phyloP scores from a whole-genome alignment of 768 basidiomycete species.

The Tricholoma sp. region DNA sequence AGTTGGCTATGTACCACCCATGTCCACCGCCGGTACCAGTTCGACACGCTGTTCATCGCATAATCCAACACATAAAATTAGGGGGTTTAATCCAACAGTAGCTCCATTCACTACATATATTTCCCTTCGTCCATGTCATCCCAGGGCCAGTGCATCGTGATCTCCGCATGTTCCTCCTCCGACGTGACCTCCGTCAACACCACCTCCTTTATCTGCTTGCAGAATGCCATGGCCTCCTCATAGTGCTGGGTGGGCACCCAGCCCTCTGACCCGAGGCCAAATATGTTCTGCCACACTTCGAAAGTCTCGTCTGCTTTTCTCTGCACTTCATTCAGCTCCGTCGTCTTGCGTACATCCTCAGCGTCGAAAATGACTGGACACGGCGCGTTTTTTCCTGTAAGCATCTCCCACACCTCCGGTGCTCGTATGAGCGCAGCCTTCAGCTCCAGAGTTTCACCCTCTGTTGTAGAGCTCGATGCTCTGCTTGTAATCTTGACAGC shows the following conservation, averaged over 20 bases:
- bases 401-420: constrained; percentile 36
- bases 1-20: too few species aligned
- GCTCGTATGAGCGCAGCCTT: constrained; percentile 41
- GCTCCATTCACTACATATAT: too few species aligned
- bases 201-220: constrained; percentile 29
- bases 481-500: too few species aligned
- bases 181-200: constrained; percentile 22
- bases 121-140: too few species aligned
- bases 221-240: constrained; percentile 29
- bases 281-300: constrained; percentile 19
- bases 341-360: constrained; percentile 38
- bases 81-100: too few species aligned
- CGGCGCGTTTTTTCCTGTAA: constrained; percentile 31
- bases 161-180: constrained; percentile 33
- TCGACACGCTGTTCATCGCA: too few species aligned
- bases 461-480: too few species aligned
- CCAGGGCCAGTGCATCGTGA: constrained; percentile 21
- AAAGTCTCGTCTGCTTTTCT: constrained; percentile 24
- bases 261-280: constrained; percentile 32
- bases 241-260: constrained; percentile 42
- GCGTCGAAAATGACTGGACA: constrained; percentile 44
- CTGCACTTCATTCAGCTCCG: constrained; percentile 28
- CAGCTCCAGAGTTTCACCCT: constrained; percentile 44
- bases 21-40: too few species aligned
- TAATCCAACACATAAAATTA: too few species aligned